A percentile compares a stretch with the other conserved stretches of the same genome.
These are phyloP conservation scores for Coccomyxa sp. DNA, from an alignment of 139 green algal species.

Conservation along the genomic window DNA sequence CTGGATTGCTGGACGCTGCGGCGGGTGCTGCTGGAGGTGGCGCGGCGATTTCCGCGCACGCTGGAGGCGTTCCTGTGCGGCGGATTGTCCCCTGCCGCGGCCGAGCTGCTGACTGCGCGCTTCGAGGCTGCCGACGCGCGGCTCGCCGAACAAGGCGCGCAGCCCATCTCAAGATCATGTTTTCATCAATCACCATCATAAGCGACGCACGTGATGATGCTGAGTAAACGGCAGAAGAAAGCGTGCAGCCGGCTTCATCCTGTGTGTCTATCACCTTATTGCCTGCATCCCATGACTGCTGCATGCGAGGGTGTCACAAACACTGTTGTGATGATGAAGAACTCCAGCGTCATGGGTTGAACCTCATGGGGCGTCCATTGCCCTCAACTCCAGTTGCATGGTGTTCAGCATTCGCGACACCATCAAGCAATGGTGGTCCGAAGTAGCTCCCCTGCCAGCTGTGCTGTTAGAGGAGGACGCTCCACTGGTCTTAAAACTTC, in stretches of 20 bases:
- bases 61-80: slow-evolving; percentile 16
- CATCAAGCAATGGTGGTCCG: too few relatives aligned
- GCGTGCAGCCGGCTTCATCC: neutral
- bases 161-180: neutral
- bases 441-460: too few relatives aligned
- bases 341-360: too few relatives aligned
- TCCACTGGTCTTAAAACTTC: too few relatives aligned
- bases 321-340: too few relatives aligned
- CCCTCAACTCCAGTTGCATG: too few relatives aligned
- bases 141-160: neutral
- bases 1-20: slow-evolving; percentile 1
- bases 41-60: neutral
- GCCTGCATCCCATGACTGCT: neutral
- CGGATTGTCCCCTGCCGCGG: slow-evolving; percentile 9
- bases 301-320: too few relatives aligned
- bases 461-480: too few relatives aligned
- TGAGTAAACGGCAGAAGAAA: too few relatives aligned
- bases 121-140: slow-evolving; percentile 14
- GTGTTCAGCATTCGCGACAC: too few relatives aligned
- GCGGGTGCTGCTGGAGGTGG: slow-evolving; percentile 12
- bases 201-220: too few relatives aligned
- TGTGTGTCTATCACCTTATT: neutral
- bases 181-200: neutral
- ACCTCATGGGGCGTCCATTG: too few relatives aligned
- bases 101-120: slow-evolving; percentile 16